phyloP scores from a whole-genome alignment of 1,284 basidiomycete species.

The Coniferiporia sulphurascens region DNA sequence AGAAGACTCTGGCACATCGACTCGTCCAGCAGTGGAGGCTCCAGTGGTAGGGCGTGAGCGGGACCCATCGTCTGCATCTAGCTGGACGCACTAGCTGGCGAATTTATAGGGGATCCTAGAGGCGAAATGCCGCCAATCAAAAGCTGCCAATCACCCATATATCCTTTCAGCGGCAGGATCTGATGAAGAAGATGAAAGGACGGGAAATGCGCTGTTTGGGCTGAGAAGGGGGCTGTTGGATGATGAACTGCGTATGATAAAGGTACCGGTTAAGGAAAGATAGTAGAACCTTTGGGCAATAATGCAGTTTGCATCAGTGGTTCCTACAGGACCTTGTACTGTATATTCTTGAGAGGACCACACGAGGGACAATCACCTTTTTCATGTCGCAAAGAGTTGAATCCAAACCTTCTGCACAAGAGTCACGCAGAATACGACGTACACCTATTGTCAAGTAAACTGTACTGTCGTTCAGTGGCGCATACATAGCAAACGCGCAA shows the following conservation, averaged over 20 bases:
- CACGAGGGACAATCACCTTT: neutral
- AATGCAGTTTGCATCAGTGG: neutral
- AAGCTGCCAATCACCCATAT: neutral
- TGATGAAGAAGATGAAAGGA: neutral
- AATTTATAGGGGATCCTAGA: neutral
- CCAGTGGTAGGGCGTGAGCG: slow-evolving; percentile 1
- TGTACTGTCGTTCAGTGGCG: neutral
- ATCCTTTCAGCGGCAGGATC: neutral
- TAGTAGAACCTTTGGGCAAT: slow-evolving; percentile 7
- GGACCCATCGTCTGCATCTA: neutral
- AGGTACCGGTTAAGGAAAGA: slow-evolving; percentile 17
- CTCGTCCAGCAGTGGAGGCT: neutral
- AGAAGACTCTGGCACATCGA: neutral
- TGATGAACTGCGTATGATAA: neutral
- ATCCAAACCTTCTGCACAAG: slow-evolving; percentile 7
- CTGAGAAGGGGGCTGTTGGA: neutral
- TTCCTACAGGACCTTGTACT: neutral
- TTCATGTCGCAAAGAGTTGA: neutral
- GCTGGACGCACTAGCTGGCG: neutral
- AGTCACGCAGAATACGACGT: slow-evolving; percentile 16
- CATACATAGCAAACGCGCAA: neutral
- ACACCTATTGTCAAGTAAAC: neutral
- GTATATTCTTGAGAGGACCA: slow-evolving; percentile 1
- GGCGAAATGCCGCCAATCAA: neutral
- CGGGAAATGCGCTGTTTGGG: neutral